Evolutionary conservation across 2,329 filamentous ascomycete genomes (phyloP).

Genomic region (Microsporum canis): DNA sequence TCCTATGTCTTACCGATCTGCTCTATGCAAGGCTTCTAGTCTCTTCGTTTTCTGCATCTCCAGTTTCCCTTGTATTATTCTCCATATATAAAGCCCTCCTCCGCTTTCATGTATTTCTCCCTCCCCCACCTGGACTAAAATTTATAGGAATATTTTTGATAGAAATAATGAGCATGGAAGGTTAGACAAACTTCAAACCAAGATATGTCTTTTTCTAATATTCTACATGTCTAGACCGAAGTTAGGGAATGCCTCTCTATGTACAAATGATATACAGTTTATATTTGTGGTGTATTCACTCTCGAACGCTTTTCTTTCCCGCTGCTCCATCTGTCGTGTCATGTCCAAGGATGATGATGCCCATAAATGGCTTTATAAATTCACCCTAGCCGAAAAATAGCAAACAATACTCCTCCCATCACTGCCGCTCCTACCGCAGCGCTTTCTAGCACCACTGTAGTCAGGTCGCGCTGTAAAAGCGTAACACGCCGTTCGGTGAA

Average conservation of each 20-base stretch:
- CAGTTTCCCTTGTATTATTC: constrained; percentile 5
- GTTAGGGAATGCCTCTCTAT: background rate
- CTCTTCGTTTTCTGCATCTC: constrained; percentile 1
- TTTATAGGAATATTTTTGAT: constrained; percentile 1
- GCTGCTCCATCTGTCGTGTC: background rate
- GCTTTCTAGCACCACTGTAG: constrained; percentile 57
- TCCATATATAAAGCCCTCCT: constrained; percentile 2
- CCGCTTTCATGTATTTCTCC: constrained; percentile 3
- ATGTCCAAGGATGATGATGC: background rate
- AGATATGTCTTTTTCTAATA: background rate
- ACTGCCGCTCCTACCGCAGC: constrained; percentile 54
- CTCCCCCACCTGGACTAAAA: background rate
- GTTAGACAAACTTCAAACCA: background rate
- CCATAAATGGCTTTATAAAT: background rate
- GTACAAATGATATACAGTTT: constrained; percentile 4
- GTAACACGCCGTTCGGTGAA: constrained; percentile 54
- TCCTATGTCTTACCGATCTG: background rate
- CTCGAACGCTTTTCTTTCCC: background rate
- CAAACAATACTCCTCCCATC: constrained; percentile 40
- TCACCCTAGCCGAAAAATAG: constrained; percentile 38
- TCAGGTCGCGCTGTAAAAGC: constrained; percentile 58
- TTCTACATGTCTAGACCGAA: background rate
- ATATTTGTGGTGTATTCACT: background rate
- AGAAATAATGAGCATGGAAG: constrained; percentile 2
- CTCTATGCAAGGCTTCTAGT: background rate